A percentile compares a stretch with the other conserved stretches of the same genome.
Conservation (phyloP, 2,329 filamentous ascomycete species). For the Hawksworthiomyces lignivorus region DNA sequence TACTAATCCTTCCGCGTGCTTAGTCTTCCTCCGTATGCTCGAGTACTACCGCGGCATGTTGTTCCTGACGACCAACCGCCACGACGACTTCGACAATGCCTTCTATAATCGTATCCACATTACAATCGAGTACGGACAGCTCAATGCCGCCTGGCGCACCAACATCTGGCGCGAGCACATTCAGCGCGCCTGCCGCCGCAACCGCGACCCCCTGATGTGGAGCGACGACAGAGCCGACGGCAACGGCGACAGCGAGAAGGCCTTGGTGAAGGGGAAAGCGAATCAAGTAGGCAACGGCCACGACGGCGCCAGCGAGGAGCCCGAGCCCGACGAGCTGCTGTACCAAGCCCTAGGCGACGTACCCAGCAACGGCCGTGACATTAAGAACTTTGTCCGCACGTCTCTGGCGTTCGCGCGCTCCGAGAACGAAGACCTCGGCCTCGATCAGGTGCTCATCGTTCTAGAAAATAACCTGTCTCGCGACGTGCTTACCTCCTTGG, state of each 20-base stretch:
- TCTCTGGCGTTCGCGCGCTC: neutral
- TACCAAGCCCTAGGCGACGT: neutral
- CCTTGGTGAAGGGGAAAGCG: too few species aligned
- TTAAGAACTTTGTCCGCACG: slow-evolving; percentile 5
- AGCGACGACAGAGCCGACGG: neutral
- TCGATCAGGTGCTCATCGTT: slow-evolving; percentile 5
- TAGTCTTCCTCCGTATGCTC: slow-evolving; percentile 27
- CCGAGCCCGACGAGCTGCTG: neutral
- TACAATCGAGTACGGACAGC: slow-evolving; percentile 25
- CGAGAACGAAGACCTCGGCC: slow-evolving; percentile 3
- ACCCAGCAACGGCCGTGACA: slow-evolving; percentile 5
- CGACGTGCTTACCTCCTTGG: neutral
- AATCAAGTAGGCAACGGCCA: too few species aligned
- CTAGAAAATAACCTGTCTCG: slow-evolving; percentile 4
- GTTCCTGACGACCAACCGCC: slow-evolving; percentile 34
- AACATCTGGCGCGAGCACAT: slow-evolving; percentile 6
- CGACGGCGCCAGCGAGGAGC: too few species aligned
- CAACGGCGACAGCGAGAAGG: neutral
- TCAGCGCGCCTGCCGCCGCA: slow-evolving; percentile 3
- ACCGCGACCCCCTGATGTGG: slow-evolving; percentile 1
- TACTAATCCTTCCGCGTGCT: too few species aligned
- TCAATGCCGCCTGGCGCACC: slow-evolving; percentile 8
- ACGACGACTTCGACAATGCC: slow-evolving; percentile 33
- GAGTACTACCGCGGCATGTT: slow-evolving; percentile 30
- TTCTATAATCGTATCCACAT: slow-evolving; percentile 31